Base-by-base conservation (phyloP, 257 asterid species). In the Nicotiana tomentosiformis region DNA sequence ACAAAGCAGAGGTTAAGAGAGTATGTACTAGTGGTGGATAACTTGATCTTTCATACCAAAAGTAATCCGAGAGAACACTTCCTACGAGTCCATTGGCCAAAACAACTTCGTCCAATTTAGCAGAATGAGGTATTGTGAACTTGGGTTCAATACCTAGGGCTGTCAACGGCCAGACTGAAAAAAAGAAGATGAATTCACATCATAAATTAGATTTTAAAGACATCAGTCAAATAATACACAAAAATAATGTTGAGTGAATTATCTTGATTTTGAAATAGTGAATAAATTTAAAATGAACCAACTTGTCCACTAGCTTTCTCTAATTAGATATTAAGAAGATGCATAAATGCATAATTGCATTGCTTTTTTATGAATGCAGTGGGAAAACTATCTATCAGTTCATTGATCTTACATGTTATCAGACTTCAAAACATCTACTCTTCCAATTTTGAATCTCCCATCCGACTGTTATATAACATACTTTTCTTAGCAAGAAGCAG, bases 151-250 rank as follows among this genome's bases (percentile, higher is more conserved):
- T 91, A 18, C 98, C 99, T 84, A 96, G 88, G 70, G 97, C 98
- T 58, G 97, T 96, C 90, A 96, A 87, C 12, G 98, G 99, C 99
- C 99, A 96, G 77, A 96, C 99, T 96, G 97, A 77, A 88, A 90
- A 35, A 9, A 76, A 81, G 78, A 39, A 72, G 29, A 65, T 53
- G 39, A 46, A 30, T 4, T n/a, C 83, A 80, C 56, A 82, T 29
- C 65, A 77, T 35, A 10, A 61, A 61, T 74, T 39, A 35, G 20
- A 49, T 65, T 43, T n/a, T 26, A 26, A 33, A 65, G 77, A 78
- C 72, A 61, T 17, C 17, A 39, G 64, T 68, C 49, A 55, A 43
- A 78, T 43, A 32, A 49, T 17, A 26, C 26, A 49, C 3, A 74
- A 26, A 20, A 72, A 72, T 7, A 49, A 74, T 12, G 51, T 26